These are phyloP conservation scores for Neonectria coccinea DNA, from an alignment of 2,329 filamentous ascomycete species.

Conservation along the genomic window DNA sequence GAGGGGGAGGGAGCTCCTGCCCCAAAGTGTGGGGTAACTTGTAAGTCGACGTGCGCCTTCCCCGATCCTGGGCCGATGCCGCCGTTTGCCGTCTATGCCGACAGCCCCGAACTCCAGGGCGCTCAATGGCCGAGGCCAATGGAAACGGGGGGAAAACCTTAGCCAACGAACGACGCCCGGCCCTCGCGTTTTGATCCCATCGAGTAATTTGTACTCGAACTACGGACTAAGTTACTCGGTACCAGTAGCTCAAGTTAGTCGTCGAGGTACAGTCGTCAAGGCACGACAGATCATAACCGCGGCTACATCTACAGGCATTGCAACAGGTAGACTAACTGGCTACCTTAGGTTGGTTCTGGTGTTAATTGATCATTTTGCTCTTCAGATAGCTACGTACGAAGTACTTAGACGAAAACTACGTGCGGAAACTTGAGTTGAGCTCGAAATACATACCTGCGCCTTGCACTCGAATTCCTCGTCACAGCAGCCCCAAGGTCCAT, in stretches of 20 bases:
- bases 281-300: background rate
- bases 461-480: slow-evolving; percentile 26
- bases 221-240: too few relatives aligned
- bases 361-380: slow-evolving; percentile 6
- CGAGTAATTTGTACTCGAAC: background rate
- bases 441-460: slow-evolving; percentile 33
- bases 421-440: slow-evolving; percentile 15
- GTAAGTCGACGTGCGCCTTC: slow-evolving; percentile 15
- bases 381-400: slow-evolving; percentile 10
- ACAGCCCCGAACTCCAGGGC: slow-evolving; percentile 26
- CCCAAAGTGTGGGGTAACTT: slow-evolving; percentile 32
- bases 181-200: background rate
- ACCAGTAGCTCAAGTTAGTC: background rate
- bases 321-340: background rate
- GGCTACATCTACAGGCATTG: background rate
- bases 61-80: slow-evolving; percentile 38
- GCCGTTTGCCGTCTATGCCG: slow-evolving; percentile 43
- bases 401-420: slow-evolving; percentile 7
- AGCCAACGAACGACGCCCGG: slow-evolving; percentile 2
- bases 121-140: slow-evolving; percentile 19
- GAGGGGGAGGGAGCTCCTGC: background rate
- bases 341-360: background rate
- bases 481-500: slow-evolving; percentile 16
- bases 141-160: slow-evolving; percentile 17
- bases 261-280: too few relatives aligned